phyloP scores from a whole-genome alignment of 148 eudicot species.

The Beta vulgaris region DNA sequence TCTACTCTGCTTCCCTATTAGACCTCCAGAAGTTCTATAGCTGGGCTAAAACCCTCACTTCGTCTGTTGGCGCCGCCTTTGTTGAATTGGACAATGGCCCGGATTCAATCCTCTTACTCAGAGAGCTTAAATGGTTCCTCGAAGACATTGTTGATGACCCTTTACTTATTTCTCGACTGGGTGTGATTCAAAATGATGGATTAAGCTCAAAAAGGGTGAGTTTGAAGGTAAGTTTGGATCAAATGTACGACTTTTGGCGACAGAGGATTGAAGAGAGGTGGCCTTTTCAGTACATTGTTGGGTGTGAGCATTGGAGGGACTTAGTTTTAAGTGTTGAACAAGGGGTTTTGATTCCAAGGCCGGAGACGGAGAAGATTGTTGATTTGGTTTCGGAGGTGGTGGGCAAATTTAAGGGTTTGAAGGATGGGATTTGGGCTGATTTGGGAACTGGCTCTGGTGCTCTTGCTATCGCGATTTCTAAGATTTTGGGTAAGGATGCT shows the following conservation, averaged over 20 bases:
- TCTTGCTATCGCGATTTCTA: slow-evolving; percentile 76
- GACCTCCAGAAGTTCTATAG: slow-evolving; percentile 54
- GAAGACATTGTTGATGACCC: slow-evolving; percentile 64
- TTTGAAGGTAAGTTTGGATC: slow-evolving; percentile 48
- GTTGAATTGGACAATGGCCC: slow-evolving; percentile 60
- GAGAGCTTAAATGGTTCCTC: slow-evolving; percentile 84
- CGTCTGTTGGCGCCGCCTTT: slow-evolving; percentile 50
- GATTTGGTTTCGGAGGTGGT: slow-evolving; percentile 58
- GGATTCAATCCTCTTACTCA: slow-evolving; percentile 44
- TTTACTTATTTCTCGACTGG: slow-evolving; percentile 23
- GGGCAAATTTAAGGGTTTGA: slow-evolving; percentile 35
- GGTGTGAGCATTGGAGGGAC: slow-evolving; percentile 99
- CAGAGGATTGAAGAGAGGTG: slow-evolving; percentile 70
- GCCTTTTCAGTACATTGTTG: slow-evolving; percentile 93
- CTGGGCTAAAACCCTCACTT: slow-evolving; percentile 69
- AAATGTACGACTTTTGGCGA: slow-evolving; percentile 65
- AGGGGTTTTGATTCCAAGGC: slow-evolving; percentile 94
- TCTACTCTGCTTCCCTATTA: slow-evolving; percentile 43
- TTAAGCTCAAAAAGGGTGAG: slow-evolving; percentile 9
- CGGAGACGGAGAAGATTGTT: slow-evolving; percentile 78
- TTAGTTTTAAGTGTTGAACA: slow-evolving; percentile 81
- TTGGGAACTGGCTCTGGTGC: slow-evolving; percentile 98
- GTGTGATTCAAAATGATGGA: slow-evolving; percentile 14
- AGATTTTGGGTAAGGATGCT: slow-evolving; percentile 53
- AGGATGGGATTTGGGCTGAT: slow-evolving; percentile 87